Evolutionary conservation across 768 basidiomycete species (phyloP), one percentile per base, ranked within the genome.

Genomic region (Tremella mesenterica): DNA sequence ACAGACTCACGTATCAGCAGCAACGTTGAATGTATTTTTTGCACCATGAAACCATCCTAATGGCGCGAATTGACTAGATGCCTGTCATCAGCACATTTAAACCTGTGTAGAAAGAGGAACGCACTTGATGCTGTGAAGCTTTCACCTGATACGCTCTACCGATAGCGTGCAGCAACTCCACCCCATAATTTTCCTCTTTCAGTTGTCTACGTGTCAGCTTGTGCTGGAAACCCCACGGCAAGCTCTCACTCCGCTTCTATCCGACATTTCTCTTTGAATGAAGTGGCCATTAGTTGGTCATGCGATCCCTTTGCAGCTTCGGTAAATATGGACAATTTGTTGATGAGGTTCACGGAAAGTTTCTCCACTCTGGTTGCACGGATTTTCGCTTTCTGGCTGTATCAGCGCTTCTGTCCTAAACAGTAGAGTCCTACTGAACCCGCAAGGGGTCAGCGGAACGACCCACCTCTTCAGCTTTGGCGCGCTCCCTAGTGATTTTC

Each of bases 1-100:
- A n/a, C 41, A 1, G 58, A n/a, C 68, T 59, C 33, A 72, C 69
- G 72, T 73, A 51, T 73, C 70, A 18, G 62, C 50, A 25, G 67
- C 64, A n/a, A 63, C 54, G 30, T 65, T 65, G 58, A 71, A 69
- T 31, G 61, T 71, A 48, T 59, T 68, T 52, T 71, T 73, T 1
- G 72, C 72, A 2, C 74, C 71, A 47, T 73, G 71, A 54, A 69
- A 70, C 72, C 72, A 75, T 2, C 74, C 71, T 8, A 72, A 57
- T 3, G 70, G 70, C 6, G 72, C 72, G 54, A 73, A 73, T 48
- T 63, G 61, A 7, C 56, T 58, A 20, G 72, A 73, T 2, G 72
- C 65, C 63, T 71, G 50, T 28, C 28, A 44, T n/a, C 48, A 49
- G 43, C 34, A 28, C 16, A 27, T 18, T 28, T 8, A 36, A 25